Evolutionary conservation across 148 eudicot genomes (phyloP).

Genomic region (Rhododendron molle): DNA sequence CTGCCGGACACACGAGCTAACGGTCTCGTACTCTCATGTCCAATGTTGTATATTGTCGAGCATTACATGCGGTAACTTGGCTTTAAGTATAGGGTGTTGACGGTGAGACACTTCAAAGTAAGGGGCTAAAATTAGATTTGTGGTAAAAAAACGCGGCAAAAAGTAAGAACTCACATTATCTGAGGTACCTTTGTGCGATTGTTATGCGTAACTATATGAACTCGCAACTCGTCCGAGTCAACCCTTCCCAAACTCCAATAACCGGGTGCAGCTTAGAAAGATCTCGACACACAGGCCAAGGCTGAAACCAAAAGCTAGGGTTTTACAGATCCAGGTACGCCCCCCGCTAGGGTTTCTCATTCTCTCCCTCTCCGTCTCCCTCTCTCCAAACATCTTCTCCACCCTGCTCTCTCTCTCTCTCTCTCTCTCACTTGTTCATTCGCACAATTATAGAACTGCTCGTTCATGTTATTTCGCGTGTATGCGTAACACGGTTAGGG

Average conservation of each 20-base stretch:
- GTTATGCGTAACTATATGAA: background rate
- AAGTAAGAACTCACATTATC: background rate
- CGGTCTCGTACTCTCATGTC: too few relatives aligned
- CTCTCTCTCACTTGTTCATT: background rate
- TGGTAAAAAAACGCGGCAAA: background rate
- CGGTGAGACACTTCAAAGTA: too few relatives aligned
- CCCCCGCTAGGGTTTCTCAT: background rate
- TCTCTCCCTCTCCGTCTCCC: background rate
- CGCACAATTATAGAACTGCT: background rate
- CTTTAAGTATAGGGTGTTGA: too few relatives aligned
- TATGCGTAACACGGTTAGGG: background rate
- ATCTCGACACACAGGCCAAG: conserved; percentile 1
- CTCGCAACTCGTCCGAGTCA: background rate
- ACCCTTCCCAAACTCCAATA: background rate
- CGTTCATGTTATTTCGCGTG: background rate
- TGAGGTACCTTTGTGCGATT: background rate
- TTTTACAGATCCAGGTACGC: conserved; percentile 1
- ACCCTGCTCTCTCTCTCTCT: background rate
- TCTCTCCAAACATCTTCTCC: background rate
- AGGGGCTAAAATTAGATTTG: background rate
- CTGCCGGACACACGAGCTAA: too few relatives aligned
- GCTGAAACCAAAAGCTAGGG: conserved; percentile 5
- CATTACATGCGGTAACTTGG: too few relatives aligned
- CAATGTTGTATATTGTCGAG: too few relatives aligned
- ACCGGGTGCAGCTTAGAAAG: background rate